Percentiles rank a stretch among this genome's conserved stretches.
These are phyloP conservation scores for Aspergillus phoenicis DNA, from an alignment of 2,329 filamentous ascomycete species.

Conservation along the genomic window DNA sequence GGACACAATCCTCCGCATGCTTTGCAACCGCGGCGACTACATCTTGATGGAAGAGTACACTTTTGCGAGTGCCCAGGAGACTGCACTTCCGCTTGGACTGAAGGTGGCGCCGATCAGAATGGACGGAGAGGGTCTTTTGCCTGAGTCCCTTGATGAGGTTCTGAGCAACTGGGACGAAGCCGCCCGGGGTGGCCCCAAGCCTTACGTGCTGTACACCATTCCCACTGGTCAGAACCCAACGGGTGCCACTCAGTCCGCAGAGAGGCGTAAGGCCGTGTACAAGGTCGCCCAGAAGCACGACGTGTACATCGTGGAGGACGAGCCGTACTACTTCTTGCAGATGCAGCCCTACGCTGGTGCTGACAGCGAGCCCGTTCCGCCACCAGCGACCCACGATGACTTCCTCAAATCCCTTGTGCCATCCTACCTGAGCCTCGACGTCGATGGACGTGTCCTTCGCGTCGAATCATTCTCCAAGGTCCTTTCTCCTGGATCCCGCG, in stretches of 20 bases:
- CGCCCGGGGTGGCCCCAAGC: slow-evolving; percentile 62
- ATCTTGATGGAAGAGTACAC: slow-evolving; percentile 89
- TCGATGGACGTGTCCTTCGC: slow-evolving; percentile 83
- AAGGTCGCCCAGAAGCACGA: slow-evolving; percentile 80
- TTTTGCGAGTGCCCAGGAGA: slow-evolving; percentile 75
- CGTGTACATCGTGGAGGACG: slow-evolving; percentile 84
- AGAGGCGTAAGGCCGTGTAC: slow-evolving; percentile 73
- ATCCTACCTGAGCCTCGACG: slow-evolving; percentile 76
- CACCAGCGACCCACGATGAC: slow-evolving; percentile 65
- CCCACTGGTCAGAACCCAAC: slow-evolving; percentile 90
- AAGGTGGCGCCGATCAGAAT: slow-evolving; percentile 64
- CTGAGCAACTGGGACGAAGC: slow-evolving; percentile 66
- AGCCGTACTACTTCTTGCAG: slow-evolving; percentile 93
- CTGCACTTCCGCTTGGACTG: slow-evolving; percentile 64
- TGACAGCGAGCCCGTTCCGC: slow-evolving; percentile 53
- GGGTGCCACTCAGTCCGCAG: slow-evolving; percentile 73
- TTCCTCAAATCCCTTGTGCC: slow-evolving; percentile 76
- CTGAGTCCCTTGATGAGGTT: slow-evolving; percentile 63
- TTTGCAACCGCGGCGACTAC: slow-evolving; percentile 74
- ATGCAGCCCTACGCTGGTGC: slow-evolving; percentile 70
- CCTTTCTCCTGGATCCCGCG: slow-evolving; percentile 75
- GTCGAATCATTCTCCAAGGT: slow-evolving; percentile 95
- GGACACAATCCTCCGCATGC: slow-evolving; percentile 81
- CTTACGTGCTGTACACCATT: slow-evolving; percentile 69
- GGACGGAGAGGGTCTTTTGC: slow-evolving; percentile 67